A percentile compares a stretch with the other conserved stretches of the same genome.
Conservation (phyloP, 2,329 filamentous ascomycete genomes). For the Trichophyton verrucosum region DNA sequence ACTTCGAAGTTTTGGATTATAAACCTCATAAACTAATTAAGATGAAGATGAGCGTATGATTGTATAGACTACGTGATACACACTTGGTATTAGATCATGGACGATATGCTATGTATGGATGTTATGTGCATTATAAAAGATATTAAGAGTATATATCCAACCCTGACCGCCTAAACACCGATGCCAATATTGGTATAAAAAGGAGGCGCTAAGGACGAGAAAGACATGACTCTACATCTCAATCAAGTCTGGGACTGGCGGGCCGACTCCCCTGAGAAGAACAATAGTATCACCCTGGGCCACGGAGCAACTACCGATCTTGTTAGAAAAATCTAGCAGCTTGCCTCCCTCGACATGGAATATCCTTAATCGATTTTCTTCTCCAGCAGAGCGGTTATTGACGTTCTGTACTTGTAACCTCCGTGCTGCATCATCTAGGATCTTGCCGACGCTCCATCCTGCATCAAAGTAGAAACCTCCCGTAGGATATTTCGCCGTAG, state of each 20-base stretch:
- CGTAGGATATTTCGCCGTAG: constrained; percentile 68
- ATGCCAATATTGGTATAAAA: neutral
- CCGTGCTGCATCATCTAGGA: constrained; percentile 35
- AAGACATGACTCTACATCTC: constrained; percentile 30
- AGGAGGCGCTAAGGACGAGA: neutral
- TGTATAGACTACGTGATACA: neutral
- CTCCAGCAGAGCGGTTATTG: constrained; percentile 33
- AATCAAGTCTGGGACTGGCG: constrained; percentile 60
- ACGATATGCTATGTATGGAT: neutral
- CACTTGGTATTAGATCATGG: neutral
- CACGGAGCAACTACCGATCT: constrained; percentile 55
- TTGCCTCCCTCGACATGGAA: constrained; percentile 89
- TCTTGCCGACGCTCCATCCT: constrained; percentile 79
- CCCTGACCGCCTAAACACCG: neutral
- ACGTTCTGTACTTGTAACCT: constrained; percentile 34
- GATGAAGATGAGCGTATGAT: constrained; percentile 95
- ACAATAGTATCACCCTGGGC: constrained; percentile 84
- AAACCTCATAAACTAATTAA: constrained; percentile 81
- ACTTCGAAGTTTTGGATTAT: constrained; percentile 80
- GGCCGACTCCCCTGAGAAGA: constrained; percentile 69
- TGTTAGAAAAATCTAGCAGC: constrained; percentile 76
- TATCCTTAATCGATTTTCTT: constrained; percentile 65
- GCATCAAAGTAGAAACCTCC: constrained; percentile 68
- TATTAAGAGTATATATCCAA: neutral
- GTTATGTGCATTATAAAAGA: neutral